Conservation (phyloP, 345 rosid species). For the Rhizophora apiculata region DNA sequence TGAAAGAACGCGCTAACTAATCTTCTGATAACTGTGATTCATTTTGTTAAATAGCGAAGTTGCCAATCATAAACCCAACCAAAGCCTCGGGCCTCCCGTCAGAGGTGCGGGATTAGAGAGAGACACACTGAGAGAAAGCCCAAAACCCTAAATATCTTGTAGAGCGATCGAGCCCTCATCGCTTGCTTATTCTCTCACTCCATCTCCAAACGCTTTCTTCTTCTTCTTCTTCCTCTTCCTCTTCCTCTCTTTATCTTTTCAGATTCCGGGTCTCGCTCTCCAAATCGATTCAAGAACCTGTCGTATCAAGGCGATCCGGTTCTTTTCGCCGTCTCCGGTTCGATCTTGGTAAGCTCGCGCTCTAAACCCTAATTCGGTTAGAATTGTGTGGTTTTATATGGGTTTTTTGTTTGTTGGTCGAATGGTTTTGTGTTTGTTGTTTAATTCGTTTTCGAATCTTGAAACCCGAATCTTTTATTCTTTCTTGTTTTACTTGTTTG, state of each 20-base stretch:
- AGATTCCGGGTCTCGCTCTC: too few relatives aligned
- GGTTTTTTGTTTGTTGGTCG: neutral
- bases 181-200: neutral
- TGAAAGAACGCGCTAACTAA: too few relatives aligned
- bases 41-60: neutral
- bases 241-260: neutral
- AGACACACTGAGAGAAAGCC: neutral
- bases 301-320: neutral
- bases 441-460: neutral
- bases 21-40: too few relatives aligned
- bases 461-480: neutral
- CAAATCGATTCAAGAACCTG: too few relatives aligned
- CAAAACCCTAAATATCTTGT: conserved; percentile 9
- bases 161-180: too few relatives aligned
- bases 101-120: neutral
- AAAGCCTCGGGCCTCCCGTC: neutral
- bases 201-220: neutral
- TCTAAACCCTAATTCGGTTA: neutral
- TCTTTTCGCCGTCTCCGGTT: neutral
- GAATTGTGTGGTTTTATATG: neutral
- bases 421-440: too few relatives aligned
- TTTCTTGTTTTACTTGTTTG: neutral
- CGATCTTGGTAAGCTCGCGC: neutral
- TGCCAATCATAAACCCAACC: conserved; percentile 1
- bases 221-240: neutral